Conservation (phyloP, 345 rosid genomes). For the Citrus maxima region DNA sequence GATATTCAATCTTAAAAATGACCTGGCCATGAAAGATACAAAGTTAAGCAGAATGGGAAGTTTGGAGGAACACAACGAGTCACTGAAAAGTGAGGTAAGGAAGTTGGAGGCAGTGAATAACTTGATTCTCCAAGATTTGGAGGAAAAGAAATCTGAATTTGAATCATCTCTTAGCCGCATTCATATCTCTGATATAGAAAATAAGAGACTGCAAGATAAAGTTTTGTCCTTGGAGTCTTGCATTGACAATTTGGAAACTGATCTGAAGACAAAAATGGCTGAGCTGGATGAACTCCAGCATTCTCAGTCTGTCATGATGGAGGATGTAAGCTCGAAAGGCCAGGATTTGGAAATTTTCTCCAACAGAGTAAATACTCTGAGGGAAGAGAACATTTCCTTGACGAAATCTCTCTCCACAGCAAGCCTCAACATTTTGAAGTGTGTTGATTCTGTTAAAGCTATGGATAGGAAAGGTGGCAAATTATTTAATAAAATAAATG, state of each 20-base stretch:
- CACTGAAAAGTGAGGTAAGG: conserved; percentile 30
- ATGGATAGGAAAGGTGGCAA: conserved; percentile 17
- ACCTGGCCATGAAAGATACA: conserved; percentile 26
- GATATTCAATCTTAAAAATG: conserved; percentile 20
- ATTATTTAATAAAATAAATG: conserved; percentile 21
- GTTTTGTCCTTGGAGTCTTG: conserved; percentile 43
- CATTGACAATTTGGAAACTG: conserved; percentile 46
- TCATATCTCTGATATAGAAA: conserved; percentile 28
- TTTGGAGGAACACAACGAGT: conserved; percentile 34
- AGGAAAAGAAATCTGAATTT: conserved; percentile 37
- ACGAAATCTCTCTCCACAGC: conserved; percentile 31
- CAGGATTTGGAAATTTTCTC: conserved; percentile 38
- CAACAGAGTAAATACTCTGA: conserved; percentile 30
- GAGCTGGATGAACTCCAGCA: conserved; percentile 46
- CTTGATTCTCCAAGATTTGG: conserved; percentile 45
- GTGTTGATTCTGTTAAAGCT: conserved; percentile 25
- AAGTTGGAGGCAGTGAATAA: conserved; percentile 35
- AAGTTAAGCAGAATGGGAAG: conserved; percentile 24
- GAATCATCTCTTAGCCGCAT: conserved; percentile 31
- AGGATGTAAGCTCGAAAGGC: conserved; percentile 41
- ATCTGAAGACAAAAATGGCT: conserved; percentile 44
- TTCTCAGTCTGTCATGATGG: conserved; percentile 37
- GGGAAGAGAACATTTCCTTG: conserved; percentile 40
- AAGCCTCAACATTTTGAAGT: conserved; percentile 34
- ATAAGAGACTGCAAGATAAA: conserved; percentile 38